Percentiles rank a stretch among this genome's conserved stretches.
phyloP scores from a whole-genome alignment of 768 basidiomycete species.

The Russula compacta region DNA sequence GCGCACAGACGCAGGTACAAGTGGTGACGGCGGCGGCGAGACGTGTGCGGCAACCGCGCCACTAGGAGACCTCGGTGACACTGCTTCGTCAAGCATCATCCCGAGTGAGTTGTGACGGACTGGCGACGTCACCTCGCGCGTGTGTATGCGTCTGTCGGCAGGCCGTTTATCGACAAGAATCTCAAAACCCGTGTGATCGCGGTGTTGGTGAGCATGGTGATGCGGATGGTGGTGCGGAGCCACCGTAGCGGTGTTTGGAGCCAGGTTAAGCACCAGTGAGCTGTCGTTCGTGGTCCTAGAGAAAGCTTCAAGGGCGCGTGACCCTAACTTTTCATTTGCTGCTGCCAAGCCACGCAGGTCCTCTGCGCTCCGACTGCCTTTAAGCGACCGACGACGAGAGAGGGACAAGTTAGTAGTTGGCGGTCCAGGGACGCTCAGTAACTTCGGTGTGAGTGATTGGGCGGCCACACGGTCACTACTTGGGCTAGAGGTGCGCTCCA shows the following conservation, averaged over 20 bases:
- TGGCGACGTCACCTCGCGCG: not conserved
- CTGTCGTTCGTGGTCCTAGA: slow-evolving; percentile 28
- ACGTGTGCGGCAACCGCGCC: slow-evolving; percentile 16
- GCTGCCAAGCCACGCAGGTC: slow-evolving; percentile 31
- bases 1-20: slow-evolving; percentile 15
- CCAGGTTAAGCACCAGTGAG: slow-evolving; percentile 21
- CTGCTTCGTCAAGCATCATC: slow-evolving; percentile 24
- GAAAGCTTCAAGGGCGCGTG: slow-evolving; percentile 11
- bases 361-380: slow-evolving; percentile 61
- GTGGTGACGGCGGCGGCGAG: slow-evolving; percentile 15
- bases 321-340: not conserved
- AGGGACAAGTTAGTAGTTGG: slow-evolving; percentile 25
- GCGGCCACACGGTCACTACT: slow-evolving; percentile 29
- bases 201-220: not conserved
- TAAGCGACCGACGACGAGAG: slow-evolving; percentile 37
- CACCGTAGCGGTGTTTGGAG: not conserved
- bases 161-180: not conserved
- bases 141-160: not conserved
- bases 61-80: slow-evolving; percentile 16
- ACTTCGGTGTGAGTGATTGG: slow-evolving; percentile 15
- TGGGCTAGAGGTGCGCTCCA: slow-evolving; percentile 20
- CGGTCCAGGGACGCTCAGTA: slow-evolving; percentile 24
- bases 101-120: slow-evolving; percentile 9
- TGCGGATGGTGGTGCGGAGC: not conserved
- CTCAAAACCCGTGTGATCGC: not conserved